Conservation (phyloP, 352 stramenopile species). For the Globisporangium cederbergense region DNA sequence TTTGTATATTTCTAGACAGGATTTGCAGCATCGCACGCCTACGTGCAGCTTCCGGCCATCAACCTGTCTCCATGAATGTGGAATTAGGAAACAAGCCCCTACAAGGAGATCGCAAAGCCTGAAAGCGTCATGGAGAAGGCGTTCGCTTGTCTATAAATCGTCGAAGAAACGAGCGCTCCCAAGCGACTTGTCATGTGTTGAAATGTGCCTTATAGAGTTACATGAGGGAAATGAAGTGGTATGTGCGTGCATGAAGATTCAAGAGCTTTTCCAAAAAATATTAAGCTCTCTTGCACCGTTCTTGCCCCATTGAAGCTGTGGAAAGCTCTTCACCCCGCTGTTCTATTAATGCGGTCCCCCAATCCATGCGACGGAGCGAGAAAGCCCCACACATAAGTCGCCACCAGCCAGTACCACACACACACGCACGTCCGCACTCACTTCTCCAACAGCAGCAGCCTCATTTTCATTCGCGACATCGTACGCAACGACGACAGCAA, state of each 20-base stretch:
- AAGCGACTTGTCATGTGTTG: too few species aligned
- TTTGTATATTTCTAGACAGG: background rate
- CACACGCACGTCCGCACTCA: background rate
- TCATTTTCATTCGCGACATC: background rate
- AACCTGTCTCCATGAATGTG: background rate
- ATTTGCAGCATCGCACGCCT: background rate
- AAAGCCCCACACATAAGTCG: background rate
- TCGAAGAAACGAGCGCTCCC: background rate
- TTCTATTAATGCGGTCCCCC: conserved; percentile 4
- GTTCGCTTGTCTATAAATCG: background rate
- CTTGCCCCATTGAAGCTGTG: conserved; percentile 12
- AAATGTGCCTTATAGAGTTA: too few species aligned
- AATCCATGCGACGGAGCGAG: background rate
- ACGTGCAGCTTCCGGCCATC: too few species aligned
- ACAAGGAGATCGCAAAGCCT: background rate
- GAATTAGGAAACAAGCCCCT: background rate
- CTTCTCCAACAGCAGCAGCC: background rate
- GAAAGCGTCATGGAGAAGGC: too few species aligned
- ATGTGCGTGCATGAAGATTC: too few species aligned
- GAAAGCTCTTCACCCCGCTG: background rate
- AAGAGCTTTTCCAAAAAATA: too few species aligned
- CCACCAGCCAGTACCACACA: background rate
- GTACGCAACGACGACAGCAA: background rate
- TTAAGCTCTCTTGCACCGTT: background rate
- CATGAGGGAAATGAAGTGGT: too few species aligned